Evolutionary conservation across 768 basidiomycete species (phyloP).

Genomic region (Kwoniella dendrophila): DNA sequence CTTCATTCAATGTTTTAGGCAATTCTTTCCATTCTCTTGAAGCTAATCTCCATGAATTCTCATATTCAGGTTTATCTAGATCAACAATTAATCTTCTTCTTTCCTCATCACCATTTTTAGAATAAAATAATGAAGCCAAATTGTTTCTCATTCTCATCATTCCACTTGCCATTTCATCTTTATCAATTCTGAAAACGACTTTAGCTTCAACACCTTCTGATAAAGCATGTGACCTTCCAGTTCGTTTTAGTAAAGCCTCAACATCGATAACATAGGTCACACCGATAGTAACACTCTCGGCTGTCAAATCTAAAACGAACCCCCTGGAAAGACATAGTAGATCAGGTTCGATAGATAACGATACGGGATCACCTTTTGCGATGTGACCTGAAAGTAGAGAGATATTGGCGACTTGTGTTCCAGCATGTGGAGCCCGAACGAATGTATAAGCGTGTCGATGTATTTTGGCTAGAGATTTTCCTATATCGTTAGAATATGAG

Average conservation of each 20-base stretch:
- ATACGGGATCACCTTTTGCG: conserved; percentile 76
- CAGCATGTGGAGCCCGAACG: conserved; percentile 38
- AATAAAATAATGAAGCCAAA: conserved; percentile 83
- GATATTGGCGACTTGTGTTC: conserved; percentile 24
- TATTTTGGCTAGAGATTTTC: conserved; percentile 64
- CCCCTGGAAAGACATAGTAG: conserved; percentile 83
- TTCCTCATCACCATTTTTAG: conserved; percentile 66
- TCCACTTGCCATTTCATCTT: conserved; percentile 83
- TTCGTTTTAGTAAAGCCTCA: conserved; percentile 60
- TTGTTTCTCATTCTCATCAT: conserved; percentile 89
- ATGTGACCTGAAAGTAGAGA: conserved; percentile 77
- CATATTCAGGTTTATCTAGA: conserved; percentile 69
- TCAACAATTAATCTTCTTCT: conserved; percentile 80
- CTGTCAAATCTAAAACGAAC: conserved; percentile 73
- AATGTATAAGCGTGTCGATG: conserved; percentile 82
- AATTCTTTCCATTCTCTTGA: conserved; percentile 48
- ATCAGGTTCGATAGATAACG: conserved; percentile 81
- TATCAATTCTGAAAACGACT: conserved; percentile 80
- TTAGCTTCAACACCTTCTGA: conserved; percentile 14
- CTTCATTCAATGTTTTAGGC: conserved; percentile 65
- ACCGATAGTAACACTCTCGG: conserved; percentile 69
- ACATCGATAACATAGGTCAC: conserved; percentile 76
- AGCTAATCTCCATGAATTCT: conserved; percentile 47
- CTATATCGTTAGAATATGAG: conserved; percentile 48
- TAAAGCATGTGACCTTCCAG: conserved; percentile 32